Evolutionary conservation across 306 rosid species (phyloP).

Genomic region (Fragaria nilgerrensis): DNA sequence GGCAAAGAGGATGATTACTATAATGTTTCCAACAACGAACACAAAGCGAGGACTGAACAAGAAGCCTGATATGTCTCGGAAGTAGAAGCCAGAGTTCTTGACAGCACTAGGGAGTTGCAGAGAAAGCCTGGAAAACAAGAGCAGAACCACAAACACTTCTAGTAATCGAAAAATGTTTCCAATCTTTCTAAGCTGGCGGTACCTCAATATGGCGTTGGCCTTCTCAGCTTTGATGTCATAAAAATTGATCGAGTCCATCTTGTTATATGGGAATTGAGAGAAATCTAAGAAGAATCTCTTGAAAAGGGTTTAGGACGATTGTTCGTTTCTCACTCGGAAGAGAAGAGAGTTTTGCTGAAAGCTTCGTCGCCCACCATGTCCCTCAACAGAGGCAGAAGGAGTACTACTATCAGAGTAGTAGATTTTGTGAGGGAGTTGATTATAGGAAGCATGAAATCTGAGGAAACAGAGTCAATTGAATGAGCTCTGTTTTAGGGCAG

Average conservation of each 20-base stretch:
- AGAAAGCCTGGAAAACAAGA: conserved; percentile 58
- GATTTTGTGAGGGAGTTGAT: conserved; percentile 20
- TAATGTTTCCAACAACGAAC: conserved; percentile 68
- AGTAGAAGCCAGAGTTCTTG: conserved; percentile 55
- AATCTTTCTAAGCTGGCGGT: conserved; percentile 46
- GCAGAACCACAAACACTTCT: conserved; percentile 54
- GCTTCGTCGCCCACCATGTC: conserved; percentile 24
- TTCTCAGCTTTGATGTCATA: conserved; percentile 64
- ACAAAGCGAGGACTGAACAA: conserved; percentile 60
- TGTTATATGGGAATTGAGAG: background rate
- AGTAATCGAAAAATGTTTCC: conserved; percentile 49
- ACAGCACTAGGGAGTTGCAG: conserved; percentile 48
- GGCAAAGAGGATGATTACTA: conserved; percentile 64
- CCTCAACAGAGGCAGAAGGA: conserved; percentile 26
- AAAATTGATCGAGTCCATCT: conserved; percentile 62
- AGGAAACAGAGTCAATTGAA: conserved; percentile 18
- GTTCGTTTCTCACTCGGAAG: conserved; percentile 38
- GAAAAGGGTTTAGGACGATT: conserved; percentile 3
- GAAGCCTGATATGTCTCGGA: conserved; percentile 42
- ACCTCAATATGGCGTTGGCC: conserved; percentile 50
- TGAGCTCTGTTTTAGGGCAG: background rate
- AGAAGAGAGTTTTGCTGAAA: conserved; percentile 13
- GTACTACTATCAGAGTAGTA: conserved; percentile 31
- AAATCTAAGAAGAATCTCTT: conserved; percentile 9
- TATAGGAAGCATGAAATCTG: conserved; percentile 45